Base-by-base conservation (phyloP, 2,329 filamentous ascomycete species). In the Penicillium glabrum region DNA sequence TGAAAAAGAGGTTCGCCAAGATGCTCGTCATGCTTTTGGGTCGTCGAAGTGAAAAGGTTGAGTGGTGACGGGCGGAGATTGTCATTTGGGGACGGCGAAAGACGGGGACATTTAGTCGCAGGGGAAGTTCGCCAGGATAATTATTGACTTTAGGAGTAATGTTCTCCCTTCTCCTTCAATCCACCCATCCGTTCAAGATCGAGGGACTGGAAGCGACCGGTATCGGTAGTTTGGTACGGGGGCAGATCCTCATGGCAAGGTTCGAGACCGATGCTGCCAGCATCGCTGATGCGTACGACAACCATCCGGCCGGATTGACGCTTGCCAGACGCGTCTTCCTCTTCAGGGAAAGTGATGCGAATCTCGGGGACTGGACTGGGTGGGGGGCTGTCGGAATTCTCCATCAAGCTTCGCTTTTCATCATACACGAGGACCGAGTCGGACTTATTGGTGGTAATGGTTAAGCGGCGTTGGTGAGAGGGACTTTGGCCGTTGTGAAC, bases 341-440 rank as follows among this genome's bases (percentile, higher is more conserved):
- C 88, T 80, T 98, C 95, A 16, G 95, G 95, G 81, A 99, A 98
- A 35, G 95, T 98, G 75, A 99, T 96, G 77, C 93, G 91, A 69
- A 99, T 99, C 79, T 98, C 90, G 21, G 95, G 95, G 27, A 98
- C 90, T n/a, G 89, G 88, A 46, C 89, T 90, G 67, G 89, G 80
- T 23, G 93, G 90, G 16, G 91, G 88, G 61, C 86, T 89, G 58
- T 83, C 81, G 31, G 90, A 89, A 76, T 90, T 90, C 62, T 87
- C 83, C 64, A 93, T 86, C 77, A 96, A 87, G 63, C 86, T 86
- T 71, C 88, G 86, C 76, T 95, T 91, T 74, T 91, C 88, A 68
- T 89, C 86, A 73, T 91, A 89, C 67, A 95, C 85, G 59, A 91
- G 83, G 64, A 95, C 82, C 60, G 83, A 83, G 56, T 90, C 90